Conservation (phyloP, 106 monocot genomes). For the Xerophyta viscosa region DNA sequence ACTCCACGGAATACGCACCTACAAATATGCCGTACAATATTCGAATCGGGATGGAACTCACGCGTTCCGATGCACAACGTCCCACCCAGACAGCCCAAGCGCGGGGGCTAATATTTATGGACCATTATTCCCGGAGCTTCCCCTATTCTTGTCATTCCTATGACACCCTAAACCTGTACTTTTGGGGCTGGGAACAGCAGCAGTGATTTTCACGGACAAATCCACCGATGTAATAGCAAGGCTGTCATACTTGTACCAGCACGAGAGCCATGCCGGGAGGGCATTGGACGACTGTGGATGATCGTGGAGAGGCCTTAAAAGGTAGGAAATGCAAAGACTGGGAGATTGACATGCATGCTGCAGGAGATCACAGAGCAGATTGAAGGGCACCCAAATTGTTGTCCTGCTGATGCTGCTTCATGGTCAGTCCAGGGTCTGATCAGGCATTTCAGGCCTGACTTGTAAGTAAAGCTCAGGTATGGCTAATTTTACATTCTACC, state of each 20-base stretch:
- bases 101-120: too few relatives aligned
- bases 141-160: slow-evolving; percentile 51
- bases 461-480: too few relatives aligned
- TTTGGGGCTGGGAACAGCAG: slow-evolving; percentile 58
- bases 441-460: slow-evolving; percentile 58
- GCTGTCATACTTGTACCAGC: slow-evolving; percentile 68
- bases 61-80: too few relatives aligned
- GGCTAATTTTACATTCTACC: too few relatives aligned
- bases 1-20: too few relatives aligned
- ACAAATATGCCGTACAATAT: too few relatives aligned
- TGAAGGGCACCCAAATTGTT: slow-evolving; percentile 59
- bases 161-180: slow-evolving; percentile 49
- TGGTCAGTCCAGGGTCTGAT: slow-evolving; percentile 70
- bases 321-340: slow-evolving; percentile 55
- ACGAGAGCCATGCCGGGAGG: slow-evolving; percentile 70
- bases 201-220: slow-evolving; percentile 70
- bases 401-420: slow-evolving; percentile 56
- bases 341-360: slow-evolving; percentile 54
- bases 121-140: slow-evolving; percentile 68
- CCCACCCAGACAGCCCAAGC: too few relatives aligned
- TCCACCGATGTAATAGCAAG: slow-evolving; percentile 62
- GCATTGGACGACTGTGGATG: slow-evolving; percentile 68
- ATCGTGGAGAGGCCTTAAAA: slow-evolving; percentile 74
- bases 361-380: slow-evolving; percentile 58
- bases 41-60: too few relatives aligned